Conservation (phyloP, 73 alveolate genomes). For the Paramecium biaurelia region DNA sequence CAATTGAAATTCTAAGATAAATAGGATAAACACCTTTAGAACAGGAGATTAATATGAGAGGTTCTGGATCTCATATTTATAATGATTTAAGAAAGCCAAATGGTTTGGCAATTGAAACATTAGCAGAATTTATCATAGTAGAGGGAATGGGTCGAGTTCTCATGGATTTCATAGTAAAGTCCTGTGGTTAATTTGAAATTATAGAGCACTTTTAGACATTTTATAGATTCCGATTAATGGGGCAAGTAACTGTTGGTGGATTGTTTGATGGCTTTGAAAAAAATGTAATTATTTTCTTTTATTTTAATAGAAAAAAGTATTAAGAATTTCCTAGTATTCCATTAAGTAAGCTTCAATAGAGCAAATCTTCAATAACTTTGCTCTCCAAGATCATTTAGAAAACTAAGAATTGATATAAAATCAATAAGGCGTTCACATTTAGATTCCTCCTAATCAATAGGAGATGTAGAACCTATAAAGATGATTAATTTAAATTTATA, state of each 20-base stretch:
- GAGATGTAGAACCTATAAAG: background rate
- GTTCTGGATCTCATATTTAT: slow-evolving; percentile 59
- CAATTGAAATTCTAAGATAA: background rate
- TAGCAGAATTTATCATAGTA: slow-evolving; percentile 56
- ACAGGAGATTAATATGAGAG: slow-evolving; percentile 16
- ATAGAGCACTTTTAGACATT: slow-evolving; percentile 67
- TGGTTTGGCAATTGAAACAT: slow-evolving; percentile 23
- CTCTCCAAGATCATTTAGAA: slow-evolving; percentile 25
- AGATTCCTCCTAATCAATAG: background rate
- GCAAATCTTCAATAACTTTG: slow-evolving; percentile 68
- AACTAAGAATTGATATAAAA: background rate
- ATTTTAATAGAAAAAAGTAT: slow-evolving; percentile 33
- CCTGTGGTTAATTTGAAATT: slow-evolving; percentile 54
- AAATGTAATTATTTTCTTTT: background rate
- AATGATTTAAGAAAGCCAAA: slow-evolving; percentile 56
- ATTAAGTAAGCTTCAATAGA: slow-evolving; percentile 68
- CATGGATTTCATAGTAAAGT: background rate
- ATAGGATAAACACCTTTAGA: slow-evolving; percentile 14
- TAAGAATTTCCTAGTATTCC: slow-evolving; percentile 57
- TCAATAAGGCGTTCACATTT: background rate
- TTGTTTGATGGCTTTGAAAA: slow-evolving; percentile 64
- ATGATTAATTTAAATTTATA: background rate
- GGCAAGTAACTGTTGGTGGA: slow-evolving; percentile 55
- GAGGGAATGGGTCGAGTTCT: slow-evolving; percentile 58
- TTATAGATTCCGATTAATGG: slow-evolving; percentile 61